Percentiles rank a stretch among this genome's conserved stretches.
Evolutionary conservation across 148 eudicot species (phyloP).

Genomic region (Vaccinium vitisidaea): DNA sequence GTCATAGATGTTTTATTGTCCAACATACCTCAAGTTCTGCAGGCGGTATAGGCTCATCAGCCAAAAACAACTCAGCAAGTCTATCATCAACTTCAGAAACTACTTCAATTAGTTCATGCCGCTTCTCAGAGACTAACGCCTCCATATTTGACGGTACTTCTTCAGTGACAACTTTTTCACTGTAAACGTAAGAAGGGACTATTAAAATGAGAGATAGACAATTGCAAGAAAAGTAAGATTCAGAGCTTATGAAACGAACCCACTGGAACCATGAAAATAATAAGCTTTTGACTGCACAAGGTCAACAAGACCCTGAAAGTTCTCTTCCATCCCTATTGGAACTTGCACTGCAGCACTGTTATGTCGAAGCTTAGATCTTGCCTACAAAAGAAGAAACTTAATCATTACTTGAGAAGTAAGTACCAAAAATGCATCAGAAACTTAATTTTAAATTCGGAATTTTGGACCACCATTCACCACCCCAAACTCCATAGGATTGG

Average conservation of each 20-base stretch:
- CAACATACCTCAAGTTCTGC: conserved; percentile 71
- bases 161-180: conserved; percentile 62
- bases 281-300: conserved; percentile 80
- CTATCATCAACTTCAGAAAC: conserved; percentile 97
- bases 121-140: conserved; percentile 66
- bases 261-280: conserved; percentile 78
- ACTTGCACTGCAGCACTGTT: conserved; percentile 96
- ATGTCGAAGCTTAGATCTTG: conserved; percentile 91
- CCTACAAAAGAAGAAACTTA: conserved; percentile 36
- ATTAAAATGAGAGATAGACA: background rate
- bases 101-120: conserved; percentile 80
- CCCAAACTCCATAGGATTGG: background rate
- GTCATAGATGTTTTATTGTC: background rate
- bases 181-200: conserved; percentile 29
- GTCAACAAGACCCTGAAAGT: conserved; percentile 88
- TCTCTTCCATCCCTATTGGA: conserved; percentile 94
- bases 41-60: conserved; percentile 86
- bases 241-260: conserved; percentile 53
- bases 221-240: conserved; percentile 6
- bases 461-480: background rate
- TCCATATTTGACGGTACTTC: conserved; percentile 73
- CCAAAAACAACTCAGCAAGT: conserved; percentile 84
- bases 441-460: background rate
- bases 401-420: background rate
- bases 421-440: background rate